A percentile compares a stretch with the other conserved stretches of the same genome.
Conservation (phyloP, 768 basidiomycete species). For the Xanthoconium purpureum region DNA sequence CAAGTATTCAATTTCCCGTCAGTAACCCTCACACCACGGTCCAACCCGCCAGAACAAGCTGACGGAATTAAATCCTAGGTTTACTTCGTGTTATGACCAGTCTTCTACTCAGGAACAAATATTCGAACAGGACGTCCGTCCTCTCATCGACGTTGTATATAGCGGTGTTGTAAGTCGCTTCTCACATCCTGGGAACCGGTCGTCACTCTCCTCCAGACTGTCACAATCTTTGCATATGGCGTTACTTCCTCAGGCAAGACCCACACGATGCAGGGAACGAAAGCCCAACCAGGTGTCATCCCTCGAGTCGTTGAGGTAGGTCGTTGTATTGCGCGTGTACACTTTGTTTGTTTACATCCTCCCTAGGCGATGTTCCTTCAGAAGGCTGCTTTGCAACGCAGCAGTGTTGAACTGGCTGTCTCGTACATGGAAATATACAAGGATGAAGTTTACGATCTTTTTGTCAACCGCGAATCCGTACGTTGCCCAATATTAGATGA, state of each 20-base stretch:
- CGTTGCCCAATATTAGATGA: conserved; percentile 19
- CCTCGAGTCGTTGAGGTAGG: conserved; percentile 73
- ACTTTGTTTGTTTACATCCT: neutral
- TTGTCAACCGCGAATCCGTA: conserved; percentile 69
- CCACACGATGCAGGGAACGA: conserved; percentile 87
- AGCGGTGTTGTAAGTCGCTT: conserved; percentile 60
- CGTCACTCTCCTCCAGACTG: conserved; percentile 47
- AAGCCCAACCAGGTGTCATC: conserved; percentile 75
- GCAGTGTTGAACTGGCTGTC: conserved; percentile 48
- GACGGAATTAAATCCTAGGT: conserved; percentile 37
- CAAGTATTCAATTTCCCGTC: conserved; percentile 81
- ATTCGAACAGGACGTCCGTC: conserved; percentile 70
- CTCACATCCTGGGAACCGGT: neutral
- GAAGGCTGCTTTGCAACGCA: conserved; percentile 37
- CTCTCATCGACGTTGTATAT: conserved; percentile 75
- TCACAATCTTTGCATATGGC: conserved; percentile 88
- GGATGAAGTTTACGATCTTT: conserved; percentile 86
- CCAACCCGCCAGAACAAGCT: neutral
- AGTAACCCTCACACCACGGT: conserved; percentile 19
- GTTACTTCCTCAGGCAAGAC: conserved; percentile 92
- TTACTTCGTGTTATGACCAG: conserved; percentile 75
- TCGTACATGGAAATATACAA: conserved; percentile 92
- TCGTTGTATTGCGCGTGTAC: neutral
- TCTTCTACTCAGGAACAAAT: conserved; percentile 72
- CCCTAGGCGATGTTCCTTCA: conserved; percentile 56